Percentiles rank a stretch among this genome's conserved stretches.
These are phyloP conservation scores for Porcisia hertigi DNA, from an alignment of 208 protist species.

Conservation along the genomic window DNA sequence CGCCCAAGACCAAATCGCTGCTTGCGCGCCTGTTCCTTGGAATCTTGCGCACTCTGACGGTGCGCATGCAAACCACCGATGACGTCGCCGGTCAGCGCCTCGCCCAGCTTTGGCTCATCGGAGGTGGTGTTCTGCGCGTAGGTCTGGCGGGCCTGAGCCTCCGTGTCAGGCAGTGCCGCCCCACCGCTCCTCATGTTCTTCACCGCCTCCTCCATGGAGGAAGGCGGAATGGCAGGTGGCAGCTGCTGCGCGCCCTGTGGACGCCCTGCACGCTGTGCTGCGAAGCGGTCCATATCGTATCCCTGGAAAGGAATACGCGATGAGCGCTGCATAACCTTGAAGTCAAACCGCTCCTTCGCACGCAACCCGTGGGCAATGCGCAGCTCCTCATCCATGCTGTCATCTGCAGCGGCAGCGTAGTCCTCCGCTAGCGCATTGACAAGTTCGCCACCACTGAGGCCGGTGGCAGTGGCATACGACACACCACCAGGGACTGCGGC, in stretches of 20 bases:
- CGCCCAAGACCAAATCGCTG: slow-evolving; percentile 87
- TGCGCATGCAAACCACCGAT: slow-evolving; percentile 38
- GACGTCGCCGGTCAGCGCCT: slow-evolving; percentile 69
- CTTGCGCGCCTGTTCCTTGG: slow-evolving; percentile 49
- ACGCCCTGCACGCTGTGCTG: slow-evolving; percentile 74
- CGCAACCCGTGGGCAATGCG: slow-evolving; percentile 73
- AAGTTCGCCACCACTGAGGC: slow-evolving; percentile 32
- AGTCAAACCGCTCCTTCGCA: slow-evolving; percentile 84
- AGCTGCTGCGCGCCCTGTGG: slow-evolving; percentile 73
- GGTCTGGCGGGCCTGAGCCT: slow-evolving; percentile 43
- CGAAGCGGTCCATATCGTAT: slow-evolving; percentile 86
- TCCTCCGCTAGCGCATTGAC: slow-evolving; percentile 12
- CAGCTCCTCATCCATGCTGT: slow-evolving; percentile 63
- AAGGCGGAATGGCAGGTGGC: slow-evolving; percentile 41
- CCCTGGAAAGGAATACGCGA: slow-evolving; percentile 67
- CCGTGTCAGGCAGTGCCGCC: slow-evolving; percentile 30
- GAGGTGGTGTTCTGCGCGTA: slow-evolving; percentile 74
- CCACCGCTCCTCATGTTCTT: slow-evolving; percentile 41
- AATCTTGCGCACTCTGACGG: slow-evolving; percentile 18
- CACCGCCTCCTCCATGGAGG: slow-evolving; percentile 84
- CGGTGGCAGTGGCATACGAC: slow-evolving; percentile 22
- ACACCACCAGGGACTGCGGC: slow-evolving; percentile 1
- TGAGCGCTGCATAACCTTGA: slow-evolving; percentile 73
- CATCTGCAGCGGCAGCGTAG: slow-evolving; percentile 26
- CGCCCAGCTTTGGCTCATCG: slow-evolving; percentile 67